Evolutionary conservation across 2,329 filamentous ascomycete genomes (phyloP), one percentile per base, ranked within the genome.

Genomic region (Paracoccidioides brasiliensis): DNA sequence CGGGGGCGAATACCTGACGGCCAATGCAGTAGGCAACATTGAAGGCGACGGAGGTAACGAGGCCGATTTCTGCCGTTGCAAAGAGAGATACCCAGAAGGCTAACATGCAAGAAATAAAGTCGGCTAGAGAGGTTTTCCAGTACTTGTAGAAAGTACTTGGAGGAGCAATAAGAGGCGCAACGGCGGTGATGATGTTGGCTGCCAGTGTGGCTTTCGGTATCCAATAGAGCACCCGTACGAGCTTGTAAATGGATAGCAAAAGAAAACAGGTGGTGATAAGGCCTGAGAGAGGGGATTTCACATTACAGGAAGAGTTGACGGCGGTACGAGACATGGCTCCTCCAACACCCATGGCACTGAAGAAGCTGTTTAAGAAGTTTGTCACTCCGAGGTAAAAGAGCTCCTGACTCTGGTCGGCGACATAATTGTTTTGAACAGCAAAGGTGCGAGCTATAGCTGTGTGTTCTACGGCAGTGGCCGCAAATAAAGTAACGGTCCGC

Each of bases 261-360:
- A 85, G 80, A 48, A 83, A 79, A 3, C 75, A 80, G 2, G 80
- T 77, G 0, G 82, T 83, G 55, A 85, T 71, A 22, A 81, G 61
- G 3, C 81, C 81, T 40, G 78, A 81, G 0, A 83, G 69, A 0
- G 83, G 82, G 4, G 79, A 82, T 58, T 77, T 78, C 62, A 85
- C 82, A 40, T 78, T 77, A 51, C 79, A 82, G 37, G 80, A 76
- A 0, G 80, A 83, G 70, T 85, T 85, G 63, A 86, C 80, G 6
- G 82, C 80, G 0, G 82, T 85, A 4, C 82, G 74, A 0, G 81
- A 84, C 79, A 86, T 84, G 59, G 81, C 81, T 28, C 81, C 82
- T 9, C 81, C 80, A 8, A 83, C 72, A 22, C 80, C 74, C 80
- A 85, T 83, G 10, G 78, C 73, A 28, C 80, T 78, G 66, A 85